Percentiles rank a stretch among this genome's conserved stretches.
phyloP scores from a whole-genome alignment of 345 rosid genomes.

The Excoecaria agallocha region DNA sequence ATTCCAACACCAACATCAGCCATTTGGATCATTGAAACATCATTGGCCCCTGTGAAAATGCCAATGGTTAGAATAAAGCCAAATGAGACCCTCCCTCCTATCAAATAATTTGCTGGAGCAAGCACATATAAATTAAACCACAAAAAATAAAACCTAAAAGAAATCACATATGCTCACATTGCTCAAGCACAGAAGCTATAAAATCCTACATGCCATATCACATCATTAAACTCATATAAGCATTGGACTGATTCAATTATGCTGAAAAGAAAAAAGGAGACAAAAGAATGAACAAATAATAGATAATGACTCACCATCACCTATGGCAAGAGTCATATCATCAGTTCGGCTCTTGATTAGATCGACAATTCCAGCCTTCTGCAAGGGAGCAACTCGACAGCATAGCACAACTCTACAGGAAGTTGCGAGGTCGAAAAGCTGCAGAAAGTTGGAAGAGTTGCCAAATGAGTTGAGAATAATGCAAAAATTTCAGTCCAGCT shows the following conservation, averaged over 20 bases:
- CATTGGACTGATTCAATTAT: not conserved
- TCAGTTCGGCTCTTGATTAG: slow-evolving; percentile 68
- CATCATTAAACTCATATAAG: not conserved
- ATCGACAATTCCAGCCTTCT: slow-evolving; percentile 83
- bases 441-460: slow-evolving; percentile 26
- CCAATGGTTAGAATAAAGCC: slow-evolving; percentile 22
- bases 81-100: not conserved
- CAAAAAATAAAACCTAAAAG: not conserved
- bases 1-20: slow-evolving; percentile 88
- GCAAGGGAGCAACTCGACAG: slow-evolving; percentile 86
- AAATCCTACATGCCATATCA: not conserved
- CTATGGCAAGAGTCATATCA: slow-evolving; percentile 84
- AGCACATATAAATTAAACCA: not conserved
- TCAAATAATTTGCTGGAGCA: not conserved
- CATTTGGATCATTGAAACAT: slow-evolving; percentile 93
- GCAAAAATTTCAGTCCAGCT: not conserved
- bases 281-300: not conserved
- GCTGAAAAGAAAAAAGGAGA: not conserved
- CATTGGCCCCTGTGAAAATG: slow-evolving; percentile 64
- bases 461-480: slow-evolving; percentile 5
- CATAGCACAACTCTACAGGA: slow-evolving; percentile 72
- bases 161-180: not conserved
- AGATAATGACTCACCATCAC: slow-evolving; percentile 61
- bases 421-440: slow-evolving; percentile 77
- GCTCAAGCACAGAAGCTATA: not conserved